These are phyloP conservation scores for Baudoinia panamericana DNA, from an alignment of 495 filamentous ascomycete genomes.

Conservation along the genomic window DNA sequence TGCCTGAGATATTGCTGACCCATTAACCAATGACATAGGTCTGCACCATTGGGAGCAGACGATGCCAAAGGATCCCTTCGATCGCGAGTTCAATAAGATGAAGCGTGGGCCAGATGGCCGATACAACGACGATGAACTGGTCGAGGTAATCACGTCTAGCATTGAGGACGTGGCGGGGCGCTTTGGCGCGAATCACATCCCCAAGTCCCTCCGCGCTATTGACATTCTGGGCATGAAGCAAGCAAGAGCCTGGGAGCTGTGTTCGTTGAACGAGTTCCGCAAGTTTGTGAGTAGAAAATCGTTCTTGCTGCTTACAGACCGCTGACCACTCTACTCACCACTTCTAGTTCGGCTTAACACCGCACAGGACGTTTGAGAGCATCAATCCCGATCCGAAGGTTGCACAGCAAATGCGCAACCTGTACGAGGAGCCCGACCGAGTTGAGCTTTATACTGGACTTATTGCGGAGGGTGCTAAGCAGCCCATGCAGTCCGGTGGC, in stretches of 20 bases:
- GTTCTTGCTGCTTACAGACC: no score
- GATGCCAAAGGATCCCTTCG: slow-evolving; percentile 22
- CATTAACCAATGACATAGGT: no score
- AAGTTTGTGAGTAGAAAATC: no score
- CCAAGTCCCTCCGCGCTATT: slow-evolving; percentile 53
- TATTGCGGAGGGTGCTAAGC: slow-evolving; percentile 67
- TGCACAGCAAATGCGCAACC: slow-evolving; percentile 50
- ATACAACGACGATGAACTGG: slow-evolving; percentile 50
- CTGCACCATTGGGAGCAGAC: slow-evolving; percentile 25
- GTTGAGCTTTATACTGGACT: slow-evolving; percentile 78
- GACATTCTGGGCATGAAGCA: slow-evolving; percentile 81
- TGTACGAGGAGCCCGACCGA: slow-evolving; percentile 67
- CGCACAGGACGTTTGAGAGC: slow-evolving; percentile 65
- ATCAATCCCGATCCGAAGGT: slow-evolving; percentile 69
- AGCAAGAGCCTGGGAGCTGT: slow-evolving; percentile 66
- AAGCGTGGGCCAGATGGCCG: slow-evolving; percentile 29
- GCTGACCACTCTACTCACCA: no score
- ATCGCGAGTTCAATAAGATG: slow-evolving; percentile 32
- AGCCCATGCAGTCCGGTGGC: slow-evolving; percentile 58
- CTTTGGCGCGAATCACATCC: slow-evolving; percentile 63
- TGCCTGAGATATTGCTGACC: no score
- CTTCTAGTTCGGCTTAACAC: slow-evolving; percentile 65
- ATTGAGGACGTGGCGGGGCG: slow-evolving; percentile 36
- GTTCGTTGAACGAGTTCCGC: slow-evolving; percentile 76
- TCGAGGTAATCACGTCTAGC: slow-evolving; percentile 43